Base-by-base conservation (phyloP, 306 rosid species). In the Phaseolus lunatus region DNA sequence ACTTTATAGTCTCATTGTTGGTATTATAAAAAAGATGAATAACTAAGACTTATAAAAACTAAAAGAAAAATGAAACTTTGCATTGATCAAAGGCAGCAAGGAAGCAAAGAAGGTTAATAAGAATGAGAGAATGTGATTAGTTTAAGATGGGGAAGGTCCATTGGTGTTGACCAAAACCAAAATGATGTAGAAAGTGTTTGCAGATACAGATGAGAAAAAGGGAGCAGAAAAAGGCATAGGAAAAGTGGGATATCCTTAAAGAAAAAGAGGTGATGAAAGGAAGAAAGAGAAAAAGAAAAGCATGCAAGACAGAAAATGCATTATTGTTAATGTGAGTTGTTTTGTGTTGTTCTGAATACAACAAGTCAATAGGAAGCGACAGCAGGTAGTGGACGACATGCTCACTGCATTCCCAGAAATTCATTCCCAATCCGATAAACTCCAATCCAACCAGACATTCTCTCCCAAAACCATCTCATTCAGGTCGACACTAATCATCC, bases 361-460 rank as follows among this genome's bases (percentile, higher is more conserved):
- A 54, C 50, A 78, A 57, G 63, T 68, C 70, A 69, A 29, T 69
- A 19, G 63, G 43, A 57, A n/a, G 54, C 45, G 79, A 84, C 87
- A 80, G 3, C 24, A 75, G 47, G 47, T 75, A 70, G 76, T 80
- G 87, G 79, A 77, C 71, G 75, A 29, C 76, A 41, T 65, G 44
- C 39, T 26, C 72, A n/a, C 33, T 44, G 6, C 2, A 0, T 44
- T 59, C 27, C 0, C 19, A 48, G 62, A 48, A 70, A 70, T 10
- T 7, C 6, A 18, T 2, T 70, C 19, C 65, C 1, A 33, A 52
- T 35, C n/a, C 23, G 16, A 61, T 23, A 54, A 72, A 72, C 64
- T 33, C 65, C 48, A 62, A 31, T 27, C 41, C 67, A 31, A 35
- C 49, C 5, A 7, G 52, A 72, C 24, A 54, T 71, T 14, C 75